Base-by-base conservation (phyloP, 2,329 filamentous ascomycete genomes). In the Fusarium phyllophilum region DNA sequence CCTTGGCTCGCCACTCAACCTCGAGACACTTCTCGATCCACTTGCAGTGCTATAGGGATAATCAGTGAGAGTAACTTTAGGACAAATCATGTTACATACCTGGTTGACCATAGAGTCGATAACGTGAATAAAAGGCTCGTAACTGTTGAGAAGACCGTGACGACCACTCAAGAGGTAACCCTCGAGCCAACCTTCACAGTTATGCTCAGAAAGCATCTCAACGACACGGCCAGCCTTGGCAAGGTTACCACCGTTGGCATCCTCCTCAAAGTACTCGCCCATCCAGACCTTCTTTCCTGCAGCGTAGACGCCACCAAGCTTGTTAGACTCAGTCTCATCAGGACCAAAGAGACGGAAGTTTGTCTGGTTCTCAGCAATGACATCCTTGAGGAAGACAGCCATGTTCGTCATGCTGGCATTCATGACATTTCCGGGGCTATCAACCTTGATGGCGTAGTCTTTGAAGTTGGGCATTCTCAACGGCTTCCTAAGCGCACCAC, bases 61-160 rank as follows among this genome's bases (percentile, higher is more conserved):
- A 57, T 78, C 57, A 79, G 68, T 18, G 34, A 48, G 38, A 24
- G 39, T 12, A 22, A 14, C 6, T 10, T 15, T 14, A 2, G 5
- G 31, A 57, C 29, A 44, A 24, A 45, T 14, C 22, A 46, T 14
- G 24, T n/a, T 36, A 36, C 82, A 60, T 81, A 86, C 85, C 80
- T 94, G 93, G 81, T 94, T 94, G 68, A 95, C 93, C 93, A 95
- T 95, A 3, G 91, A 94, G 81, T 95, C 92, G 77, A 95, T 94
- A 77, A 95, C 90, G 79, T 95, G 92, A 67, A 95, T 93, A 79
- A 95, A 95, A 0, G 93, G 92, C 81, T 95, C 93, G 83, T 95
- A 95, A 79, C 90, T 93, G 86, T 94, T 95, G 67, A 95, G 87
- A 67, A 95, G 80, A 18, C 93, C 93, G 74, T 95, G 93, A 10